phyloP scores from a whole-genome alignment of 768 basidiomycete species.

The Suillus tomentosus region DNA sequence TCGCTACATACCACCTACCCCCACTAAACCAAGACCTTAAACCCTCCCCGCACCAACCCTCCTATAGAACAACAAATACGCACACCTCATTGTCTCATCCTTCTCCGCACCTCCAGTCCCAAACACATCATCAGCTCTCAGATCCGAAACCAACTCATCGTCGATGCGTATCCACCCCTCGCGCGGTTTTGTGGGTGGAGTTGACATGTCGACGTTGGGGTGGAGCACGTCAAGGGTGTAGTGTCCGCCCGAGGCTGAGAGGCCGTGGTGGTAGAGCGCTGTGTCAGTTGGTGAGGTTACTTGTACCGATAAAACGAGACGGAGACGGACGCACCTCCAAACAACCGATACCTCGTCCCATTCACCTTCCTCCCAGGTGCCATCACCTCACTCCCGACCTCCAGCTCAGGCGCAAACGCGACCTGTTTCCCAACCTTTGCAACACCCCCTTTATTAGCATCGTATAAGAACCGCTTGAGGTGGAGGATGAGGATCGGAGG shows the following conservation, averaged over 20 bases:
- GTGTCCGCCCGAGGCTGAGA: slow-evolving; percentile 89
- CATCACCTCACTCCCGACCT: slow-evolving; percentile 71
- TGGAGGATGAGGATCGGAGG: slow-evolving; percentile 87
- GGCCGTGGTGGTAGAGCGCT: slow-evolving; percentile 92
- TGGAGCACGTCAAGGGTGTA: slow-evolving; percentile 92
- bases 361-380: slow-evolving; percentile 50
- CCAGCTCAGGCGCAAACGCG: slow-evolving; percentile 73
- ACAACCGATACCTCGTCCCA: slow-evolving; percentile 71
- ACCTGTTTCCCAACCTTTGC: slow-evolving; percentile 88
- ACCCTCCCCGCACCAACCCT: slow-evolving; percentile 44
- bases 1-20: neutral
- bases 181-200: slow-evolving; percentile 35
- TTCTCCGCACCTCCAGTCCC: slow-evolving; percentile 43
- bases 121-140: slow-evolving; percentile 74
- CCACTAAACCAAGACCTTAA: neutral
- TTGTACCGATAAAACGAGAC: neutral
- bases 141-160: slow-evolving; percentile 83
- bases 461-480: slow-evolving; percentile 90
- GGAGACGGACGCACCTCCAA: slow-evolving; percentile 61
- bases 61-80: slow-evolving; percentile 87
- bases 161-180: slow-evolving; percentile 93
- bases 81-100: slow-evolving; percentile 60
- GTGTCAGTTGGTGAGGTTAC: neutral
- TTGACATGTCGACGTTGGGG: slow-evolving; percentile 56
- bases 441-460: slow-evolving; percentile 69